These are phyloP conservation scores for Spiraea crenata DNA, from an alignment of 331 rosid species.

Conservation along the genomic window DNA sequence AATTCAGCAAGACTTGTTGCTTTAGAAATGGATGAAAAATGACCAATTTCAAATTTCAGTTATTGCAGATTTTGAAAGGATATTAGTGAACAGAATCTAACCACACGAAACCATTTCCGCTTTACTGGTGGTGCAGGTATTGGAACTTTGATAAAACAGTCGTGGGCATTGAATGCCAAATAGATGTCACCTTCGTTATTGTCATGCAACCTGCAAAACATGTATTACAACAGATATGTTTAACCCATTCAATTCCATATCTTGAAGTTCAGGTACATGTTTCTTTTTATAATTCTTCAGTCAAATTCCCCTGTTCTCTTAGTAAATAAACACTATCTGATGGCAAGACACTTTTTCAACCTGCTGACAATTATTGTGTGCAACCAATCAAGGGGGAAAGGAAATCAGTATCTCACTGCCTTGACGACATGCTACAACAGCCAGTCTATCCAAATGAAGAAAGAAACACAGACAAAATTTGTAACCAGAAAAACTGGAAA, in stretches of 20 bases:
- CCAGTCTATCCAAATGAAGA: background rate
- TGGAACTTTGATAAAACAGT: constrained; percentile 45
- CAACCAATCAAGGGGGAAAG: background rate
- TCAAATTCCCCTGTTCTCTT: background rate
- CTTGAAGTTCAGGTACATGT: background rate
- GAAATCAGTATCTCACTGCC: background rate
- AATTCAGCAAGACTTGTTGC: constrained; percentile 3
- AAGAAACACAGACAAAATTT: background rate
- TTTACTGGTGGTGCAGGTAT: constrained; percentile 67
- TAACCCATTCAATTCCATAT: background rate
- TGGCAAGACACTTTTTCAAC: background rate
- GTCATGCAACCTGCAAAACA: constrained; percentile 74
- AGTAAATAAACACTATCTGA: background rate
- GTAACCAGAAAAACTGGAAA: background rate
- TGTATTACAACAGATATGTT: background rate
- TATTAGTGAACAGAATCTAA: constrained; percentile 27
- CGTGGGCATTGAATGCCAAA: constrained; percentile 91
- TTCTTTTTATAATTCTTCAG: background rate
- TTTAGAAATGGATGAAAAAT: background rate
- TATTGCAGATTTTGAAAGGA: constrained; percentile 19
- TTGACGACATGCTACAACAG: background rate
- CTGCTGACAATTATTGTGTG: background rate
- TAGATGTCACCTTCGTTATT: constrained; percentile 66
- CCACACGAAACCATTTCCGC: constrained; percentile 93
- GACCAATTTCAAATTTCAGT: background rate